Base-by-base conservation (phyloP, 495 filamentous ascomycete genomes). In the Parathielavia appendiculata region DNA sequence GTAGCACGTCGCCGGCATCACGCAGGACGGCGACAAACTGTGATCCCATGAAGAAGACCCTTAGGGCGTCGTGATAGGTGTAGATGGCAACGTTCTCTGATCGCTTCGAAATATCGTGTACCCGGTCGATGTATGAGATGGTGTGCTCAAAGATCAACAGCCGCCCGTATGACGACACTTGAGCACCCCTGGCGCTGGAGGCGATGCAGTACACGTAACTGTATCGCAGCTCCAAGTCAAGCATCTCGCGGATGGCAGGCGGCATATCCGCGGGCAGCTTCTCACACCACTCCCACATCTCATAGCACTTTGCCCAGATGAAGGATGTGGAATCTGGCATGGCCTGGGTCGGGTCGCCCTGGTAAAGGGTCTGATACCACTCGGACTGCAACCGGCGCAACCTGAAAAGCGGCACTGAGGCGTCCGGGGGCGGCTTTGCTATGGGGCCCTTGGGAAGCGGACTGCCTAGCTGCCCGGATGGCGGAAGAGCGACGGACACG, bases 291-390 rank as follows among this genome's bases (percentile, higher is more conserved):
- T 83, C 73, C 13, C 81, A 79, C 65, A 89, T 83, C 48, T 83
- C 78, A 48, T 79, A 75, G 59, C 81, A 87, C 62, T 85, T 79
- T 54, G 77, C 76, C 79, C 83, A 86, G 39, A 83, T 82, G 61
- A 83, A 84, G 0, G 75, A 71, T 17, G 79, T 67, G 0, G 85
- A 67, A 39, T 88, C 77, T 26, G 82, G 76, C n/a, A 86, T 76
- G 14, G 78, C 80, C n/a, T 81, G 75, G 9, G 80, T 79, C 5
- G 75, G 65, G 22, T 84, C 81, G 23, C 82, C 85, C 62, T 91
- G 87, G 65, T 91, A 90, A 38, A 95, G 81, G 22, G 83, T 79
- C 61, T 91, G 88, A 61, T 96, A 97, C 75, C 87, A 92, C 20
- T 74, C 73, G 0, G 92, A 96, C 65, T 96, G 82, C 44, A 87